These are phyloP conservation scores for Microbotryum intermedium DNA, from an alignment of 1,284 basidiomycete genomes.

Conservation along the genomic window DNA sequence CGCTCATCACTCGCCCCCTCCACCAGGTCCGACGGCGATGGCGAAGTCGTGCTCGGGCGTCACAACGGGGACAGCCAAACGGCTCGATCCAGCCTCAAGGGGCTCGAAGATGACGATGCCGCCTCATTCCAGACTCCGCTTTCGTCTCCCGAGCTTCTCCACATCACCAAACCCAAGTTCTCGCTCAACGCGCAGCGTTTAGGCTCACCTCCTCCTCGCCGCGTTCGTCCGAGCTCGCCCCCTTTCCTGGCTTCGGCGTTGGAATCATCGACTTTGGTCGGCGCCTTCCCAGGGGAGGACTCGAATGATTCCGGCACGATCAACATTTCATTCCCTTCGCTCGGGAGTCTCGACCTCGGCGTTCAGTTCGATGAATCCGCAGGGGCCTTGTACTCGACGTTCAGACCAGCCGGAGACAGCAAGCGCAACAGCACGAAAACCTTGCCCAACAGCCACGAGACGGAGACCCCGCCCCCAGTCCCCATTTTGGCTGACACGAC, in stretches of 20 bases:
- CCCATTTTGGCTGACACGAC: background rate
- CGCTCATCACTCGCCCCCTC: constrained; percentile 1
- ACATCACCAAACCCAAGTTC: background rate
- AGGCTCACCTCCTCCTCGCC: too few species aligned
- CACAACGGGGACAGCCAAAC: background rate
- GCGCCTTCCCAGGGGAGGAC: background rate
- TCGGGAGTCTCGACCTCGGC: constrained; percentile 16
- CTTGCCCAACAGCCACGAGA: background rate
- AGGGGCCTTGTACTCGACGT: constrained; percentile 6
- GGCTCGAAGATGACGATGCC: too few species aligned
- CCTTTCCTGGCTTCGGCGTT: too few species aligned
- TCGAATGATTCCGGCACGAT: background rate
- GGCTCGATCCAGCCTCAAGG: background rate
- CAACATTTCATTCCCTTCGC: background rate
- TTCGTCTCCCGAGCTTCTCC: background rate
- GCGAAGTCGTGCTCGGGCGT: background rate
- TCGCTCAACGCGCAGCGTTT: background rate
- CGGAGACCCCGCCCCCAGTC: background rate
- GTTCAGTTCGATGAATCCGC: constrained; percentile 12
- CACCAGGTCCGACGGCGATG: background rate
- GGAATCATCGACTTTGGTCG: too few species aligned
- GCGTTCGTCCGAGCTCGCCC: too few species aligned
- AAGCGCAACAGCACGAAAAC: too few species aligned
- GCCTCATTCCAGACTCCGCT: too few species aligned
- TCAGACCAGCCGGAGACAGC: background rate